Conservation (phyloP, 2,329 filamentous ascomycete genomes). For the Myriangium duriaei region DNA sequence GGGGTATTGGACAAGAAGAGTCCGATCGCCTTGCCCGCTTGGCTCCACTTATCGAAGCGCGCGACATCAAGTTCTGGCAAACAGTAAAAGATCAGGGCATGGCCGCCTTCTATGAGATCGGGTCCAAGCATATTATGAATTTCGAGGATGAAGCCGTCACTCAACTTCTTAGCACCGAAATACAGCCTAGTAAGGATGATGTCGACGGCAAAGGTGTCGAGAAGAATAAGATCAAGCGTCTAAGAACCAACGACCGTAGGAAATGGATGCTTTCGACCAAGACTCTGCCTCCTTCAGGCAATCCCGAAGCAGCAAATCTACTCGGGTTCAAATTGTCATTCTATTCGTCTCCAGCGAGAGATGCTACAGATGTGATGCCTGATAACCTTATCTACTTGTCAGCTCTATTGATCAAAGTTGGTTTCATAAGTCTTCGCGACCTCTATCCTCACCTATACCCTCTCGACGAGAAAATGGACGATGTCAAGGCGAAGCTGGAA, state of each 20-base stretch:
- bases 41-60: slow-evolving; percentile 43
- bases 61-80: slow-evolving; percentile 72
- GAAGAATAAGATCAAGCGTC: slow-evolving; percentile 24
- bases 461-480: slow-evolving; percentile 68
- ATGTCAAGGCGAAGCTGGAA: slow-evolving; percentile 54
- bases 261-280: slow-evolving; percentile 73
- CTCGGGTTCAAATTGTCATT: slow-evolving; percentile 95
- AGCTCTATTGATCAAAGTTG: slow-evolving; percentile 88
- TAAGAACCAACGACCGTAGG: slow-evolving; percentile 44
- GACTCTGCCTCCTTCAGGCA: slow-evolving; percentile 72
- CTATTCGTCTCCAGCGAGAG: slow-evolving; percentile 70
- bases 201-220: slow-evolving; percentile 25
- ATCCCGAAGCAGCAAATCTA: slow-evolving; percentile 82
- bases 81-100: slow-evolving; percentile 64
- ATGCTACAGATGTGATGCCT: slow-evolving; percentile 64
- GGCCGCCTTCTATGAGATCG: slow-evolving; percentile 80
- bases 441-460: slow-evolving; percentile 89
- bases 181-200: slow-evolving; percentile 21
- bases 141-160: slow-evolving; percentile 35
- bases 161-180: slow-evolving; percentile 19
- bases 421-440: slow-evolving; percentile 85
- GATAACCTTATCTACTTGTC: slow-evolving; percentile 88
- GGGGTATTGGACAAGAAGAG: slow-evolving; percentile 56
- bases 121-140: slow-evolving; percentile 54
- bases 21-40: slow-evolving; percentile 39